Conservation (phyloP, 2,329 filamentous ascomycete species). For the Aspergillus sp. region DNA sequence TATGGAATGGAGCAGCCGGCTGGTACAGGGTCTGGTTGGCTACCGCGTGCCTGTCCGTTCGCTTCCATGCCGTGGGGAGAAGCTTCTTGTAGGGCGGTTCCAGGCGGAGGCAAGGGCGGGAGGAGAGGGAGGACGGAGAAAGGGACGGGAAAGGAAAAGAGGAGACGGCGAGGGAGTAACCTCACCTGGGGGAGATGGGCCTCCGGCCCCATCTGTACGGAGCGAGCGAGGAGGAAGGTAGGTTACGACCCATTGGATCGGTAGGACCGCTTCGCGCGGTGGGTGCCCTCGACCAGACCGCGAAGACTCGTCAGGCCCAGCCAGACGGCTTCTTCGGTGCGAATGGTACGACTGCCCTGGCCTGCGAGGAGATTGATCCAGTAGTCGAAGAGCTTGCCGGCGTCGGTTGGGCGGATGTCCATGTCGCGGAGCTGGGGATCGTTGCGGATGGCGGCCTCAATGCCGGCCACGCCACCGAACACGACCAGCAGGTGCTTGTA, state of each 20-base stretch:
- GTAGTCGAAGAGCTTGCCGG: conserved; percentile 73
- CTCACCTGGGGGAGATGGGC: conserved; percentile 3
- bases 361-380: conserved; percentile 80
- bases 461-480: conserved; percentile 76
- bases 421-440: conserved; percentile 59
- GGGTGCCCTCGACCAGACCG: conserved; percentile 46
- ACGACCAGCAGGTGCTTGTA: conserved; percentile 70
- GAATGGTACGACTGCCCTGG: conserved; percentile 78
- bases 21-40: no score
- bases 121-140: background rate
- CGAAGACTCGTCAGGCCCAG: conserved; percentile 70
- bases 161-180: background rate
- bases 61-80: background rate
- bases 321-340: conserved; percentile 81
- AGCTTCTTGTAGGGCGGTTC: background rate
- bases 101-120: background rate
- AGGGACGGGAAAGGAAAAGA: background rate
- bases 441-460: conserved; percentile 70
- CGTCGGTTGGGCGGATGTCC: conserved; percentile 63
- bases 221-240: no score
- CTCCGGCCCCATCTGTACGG: no score
- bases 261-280: conserved; percentile 6
- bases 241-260: background rate
- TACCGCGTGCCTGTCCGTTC: no score
- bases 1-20: no score